Percentiles rank a stretch among this genome's conserved stretches.
Conservation (phyloP, 2,329 filamentous ascomycete genomes). For the Fusarium haematococcum region DNA sequence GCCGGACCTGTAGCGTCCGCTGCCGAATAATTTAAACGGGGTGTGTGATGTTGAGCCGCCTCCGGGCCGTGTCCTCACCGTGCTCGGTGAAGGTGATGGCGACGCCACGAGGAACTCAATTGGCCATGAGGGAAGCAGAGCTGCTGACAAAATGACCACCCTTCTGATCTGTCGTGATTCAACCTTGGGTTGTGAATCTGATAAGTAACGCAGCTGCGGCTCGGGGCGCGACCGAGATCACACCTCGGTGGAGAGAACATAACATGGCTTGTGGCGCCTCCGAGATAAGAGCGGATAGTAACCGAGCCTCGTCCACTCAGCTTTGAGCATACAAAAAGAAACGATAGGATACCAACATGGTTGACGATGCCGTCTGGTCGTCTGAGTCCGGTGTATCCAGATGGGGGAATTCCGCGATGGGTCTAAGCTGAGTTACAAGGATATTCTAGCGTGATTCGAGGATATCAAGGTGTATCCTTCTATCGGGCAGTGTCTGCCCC, state of each 20-base stretch:
- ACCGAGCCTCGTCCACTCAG: neutral
- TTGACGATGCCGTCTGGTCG: neutral
- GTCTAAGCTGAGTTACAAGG: neutral
- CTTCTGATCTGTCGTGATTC: neutral
- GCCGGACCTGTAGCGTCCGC: neutral
- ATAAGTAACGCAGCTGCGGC: neutral
- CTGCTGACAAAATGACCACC: slow-evolving; percentile 10
- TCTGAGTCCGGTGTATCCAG: slow-evolving; percentile 9
- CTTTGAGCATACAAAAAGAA: neutral
- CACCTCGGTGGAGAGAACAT: neutral
- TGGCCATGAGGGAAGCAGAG: neutral
- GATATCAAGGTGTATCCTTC: slow-evolving; percentile 16
- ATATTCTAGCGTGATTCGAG: slow-evolving; percentile 6
- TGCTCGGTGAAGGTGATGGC: neutral
- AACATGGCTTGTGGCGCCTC: neutral
- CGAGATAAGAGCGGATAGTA: neutral
- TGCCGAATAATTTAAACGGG: slow-evolving; percentile 34
- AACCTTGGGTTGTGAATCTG: neutral
- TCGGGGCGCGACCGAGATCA: slow-evolving; percentile 7
- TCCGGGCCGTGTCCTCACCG: neutral
- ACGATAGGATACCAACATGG: neutral
- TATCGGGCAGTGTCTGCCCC: slow-evolving; percentile 29
- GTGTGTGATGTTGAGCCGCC: neutral
- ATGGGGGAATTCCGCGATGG: slow-evolving; percentile 23
- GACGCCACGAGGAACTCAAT: neutral